phyloP scores from a whole-genome alignment of 108 stramenopile genomes.

The Cylindrotheca fusiformis region DNA sequence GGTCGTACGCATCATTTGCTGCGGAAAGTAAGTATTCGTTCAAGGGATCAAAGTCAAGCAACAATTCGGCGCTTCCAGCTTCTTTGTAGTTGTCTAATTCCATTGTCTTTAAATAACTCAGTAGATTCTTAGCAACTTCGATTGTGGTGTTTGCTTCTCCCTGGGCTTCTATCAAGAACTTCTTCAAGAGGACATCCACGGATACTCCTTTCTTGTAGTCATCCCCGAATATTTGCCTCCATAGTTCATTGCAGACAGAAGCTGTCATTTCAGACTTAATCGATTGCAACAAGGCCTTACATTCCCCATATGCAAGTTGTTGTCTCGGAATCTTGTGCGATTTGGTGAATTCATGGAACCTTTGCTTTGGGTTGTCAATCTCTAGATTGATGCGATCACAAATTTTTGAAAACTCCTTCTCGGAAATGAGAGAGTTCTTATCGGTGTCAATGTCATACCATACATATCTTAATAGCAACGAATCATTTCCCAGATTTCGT shows the following conservation, averaged over 20 bases:
- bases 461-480: conserved; percentile 63
- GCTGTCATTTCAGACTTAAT: conserved; percentile 18
- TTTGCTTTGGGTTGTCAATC: conserved; percentile 26
- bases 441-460: conserved; percentile 75
- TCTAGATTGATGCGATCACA: conserved; percentile 66
- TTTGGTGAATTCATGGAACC: conserved; percentile 5
- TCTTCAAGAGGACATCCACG: conserved; percentile 38
- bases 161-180: conserved; percentile 54
- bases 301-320: conserved; percentile 47
- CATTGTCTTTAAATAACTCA: conserved; percentile 44
- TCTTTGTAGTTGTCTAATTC: conserved; percentile 32
- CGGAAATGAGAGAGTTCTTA: conserved; percentile 35
- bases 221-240: conserved; percentile 48
- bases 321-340: conserved; percentile 5
- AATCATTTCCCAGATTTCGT: conserved; percentile 35
- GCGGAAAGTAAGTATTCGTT: conserved; percentile 42
- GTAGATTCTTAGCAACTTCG: conserved; percentile 43
- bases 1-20: conserved; percentile 67
- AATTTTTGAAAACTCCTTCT: conserved; percentile 49
- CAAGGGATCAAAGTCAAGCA: not conserved
- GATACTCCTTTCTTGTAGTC: conserved; percentile 35
- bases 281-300: conserved; percentile 37
- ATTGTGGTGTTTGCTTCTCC: conserved; percentile 46
- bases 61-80: not conserved
- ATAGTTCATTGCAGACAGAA: conserved; percentile 18